Evolutionary conservation across 805 yeast species (phyloP), one percentile per base, ranked within the genome.

Genomic region (Barnettozyma salicaria): DNA sequence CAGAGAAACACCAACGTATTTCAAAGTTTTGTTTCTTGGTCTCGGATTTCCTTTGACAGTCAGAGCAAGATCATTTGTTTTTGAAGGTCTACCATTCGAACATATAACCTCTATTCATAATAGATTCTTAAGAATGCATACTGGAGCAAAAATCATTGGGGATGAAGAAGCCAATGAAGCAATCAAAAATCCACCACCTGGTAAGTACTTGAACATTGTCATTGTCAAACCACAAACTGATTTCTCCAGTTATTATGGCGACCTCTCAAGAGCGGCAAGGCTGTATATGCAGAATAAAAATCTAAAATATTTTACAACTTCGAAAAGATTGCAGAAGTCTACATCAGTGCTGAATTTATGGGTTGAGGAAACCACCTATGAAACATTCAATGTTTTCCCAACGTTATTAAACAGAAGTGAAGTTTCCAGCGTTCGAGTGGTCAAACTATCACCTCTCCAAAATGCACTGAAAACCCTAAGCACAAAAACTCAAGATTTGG

Each of bases 21-120:
- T 84, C 67, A 73, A 80, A 53, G 86, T 87, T 37, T 71, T 83
- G 16, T 86, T 81, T 52, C 72, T 83, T 55, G 96, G 96, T 12
- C 73, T 70, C 36, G 95, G 95, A 3, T 87, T 87, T 68, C 95
- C 96, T 7, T 67, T 65, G 22, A 73, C 88, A 25, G 70, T 83
- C 32, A 68, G 95, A 51, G 83, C 84, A 32, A 76, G 80, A 52
- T 78, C 78, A 42, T 87, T 80, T 55, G 81, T 87, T 36, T 84
- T 80, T 53, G 95, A 87, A 60, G 95, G 96, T 6, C 67, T 76
- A 36, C 87, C 95, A 21, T 87, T 83, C 62, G 96, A 87, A 56
- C 92, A 84, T 58, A 78, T 87, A 41, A 77, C 88, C 2, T 78
- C 90, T 4, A 82, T 87, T 56, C 87, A 82, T 50, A 84, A 80